Evolutionary conservation across 163 green algal genomes (phyloP), one percentile per base, ranked within the genome.

Genomic region (Trebouxia gelatinosa): DNA sequence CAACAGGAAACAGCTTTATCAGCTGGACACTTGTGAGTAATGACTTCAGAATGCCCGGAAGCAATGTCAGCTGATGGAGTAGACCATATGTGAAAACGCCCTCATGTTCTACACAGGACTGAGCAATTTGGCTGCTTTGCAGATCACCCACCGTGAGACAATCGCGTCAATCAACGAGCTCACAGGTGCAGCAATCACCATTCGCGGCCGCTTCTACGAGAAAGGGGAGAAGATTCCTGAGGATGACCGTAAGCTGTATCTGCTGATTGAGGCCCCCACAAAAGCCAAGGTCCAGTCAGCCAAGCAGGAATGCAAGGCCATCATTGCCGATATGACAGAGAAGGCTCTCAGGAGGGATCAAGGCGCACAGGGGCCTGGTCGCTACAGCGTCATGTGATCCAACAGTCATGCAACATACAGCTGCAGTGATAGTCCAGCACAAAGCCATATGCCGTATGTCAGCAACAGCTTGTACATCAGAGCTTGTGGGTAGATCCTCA

Each of bases 101-200:
- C n/a, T n/a, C n/a, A n/a, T n/a, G n/a, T n/a, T n/a, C n/a, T n/a
- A n/a, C n/a, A n/a, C n/a, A n/a, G n/a, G n/a, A n/a, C n/a, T n/a
- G n/a, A n/a, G n/a, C n/a, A n/a, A n/a, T n/a, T n/a, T n/a, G n/a
- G n/a, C n/a, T n/a, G n/a, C n/a, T 29, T 39, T 81, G 61, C 87
- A 97, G 92, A 89, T 98, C 35, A 98, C 95, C 21, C 95, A 99
- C 81, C 90, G 91, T 72, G 92, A 98, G 21, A 92, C 89, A 1
- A 88, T 98, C 29, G 75, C 81, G 17, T 71, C 93, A 62, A 93
- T 99, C 58, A 93, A 85, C 9, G 94, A 99, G 75, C 86, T 93
- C 31, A 97, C 92, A 0, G 95, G 94, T 5, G 93, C 91, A 13
- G 92, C 94, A 23, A 82, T 99, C 26, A 97, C 92, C 17, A 95